Percentiles rank a stretch among this genome's conserved stretches.
Conservation (phyloP, 768 basidiomycete species). For the Hygrophorus russula region DNA sequence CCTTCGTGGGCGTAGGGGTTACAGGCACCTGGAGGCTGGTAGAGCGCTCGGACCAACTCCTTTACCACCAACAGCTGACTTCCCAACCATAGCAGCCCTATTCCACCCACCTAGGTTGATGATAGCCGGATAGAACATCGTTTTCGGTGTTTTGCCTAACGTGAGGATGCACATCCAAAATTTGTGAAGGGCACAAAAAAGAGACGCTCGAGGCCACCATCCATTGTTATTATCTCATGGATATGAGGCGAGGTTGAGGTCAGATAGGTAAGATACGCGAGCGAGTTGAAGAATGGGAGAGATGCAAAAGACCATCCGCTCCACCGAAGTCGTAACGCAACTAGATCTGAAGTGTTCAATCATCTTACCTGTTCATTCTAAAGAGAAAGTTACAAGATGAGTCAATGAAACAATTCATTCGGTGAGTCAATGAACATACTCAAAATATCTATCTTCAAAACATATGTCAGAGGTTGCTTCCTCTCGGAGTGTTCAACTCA, state of each 20-base stretch:
- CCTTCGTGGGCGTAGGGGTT: slow-evolving; percentile 6
- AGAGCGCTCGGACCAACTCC: background rate
- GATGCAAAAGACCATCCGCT: no score
- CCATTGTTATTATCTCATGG: slow-evolving; percentile 96
- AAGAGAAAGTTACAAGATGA: no score
- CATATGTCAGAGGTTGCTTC: no score
- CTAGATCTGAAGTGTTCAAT: no score
- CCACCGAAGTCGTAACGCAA: no score
- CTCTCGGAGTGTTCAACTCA: no score
- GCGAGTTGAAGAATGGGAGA: slow-evolving; percentile 80
- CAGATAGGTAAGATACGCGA: slow-evolving; percentile 91
- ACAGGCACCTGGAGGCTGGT: slow-evolving; percentile 6
- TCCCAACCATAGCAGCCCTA: slow-evolving; percentile 6
- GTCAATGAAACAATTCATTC: no score
- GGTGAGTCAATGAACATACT: no score
- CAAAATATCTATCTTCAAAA: no score
- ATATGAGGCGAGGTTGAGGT: slow-evolving; percentile 96
- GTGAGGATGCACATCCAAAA: slow-evolving; percentile 90
- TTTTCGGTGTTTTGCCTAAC: slow-evolving; percentile 82
- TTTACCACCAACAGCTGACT: background rate
- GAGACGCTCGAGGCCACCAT: slow-evolving; percentile 93
- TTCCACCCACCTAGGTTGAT: slow-evolving; percentile 25
- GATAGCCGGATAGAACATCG: slow-evolving; percentile 74
- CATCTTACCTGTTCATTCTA: no score
- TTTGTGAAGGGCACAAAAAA: slow-evolving; percentile 84